Evolutionary conservation across 2,329 filamentous ascomycete genomes (phyloP), one percentile per base, ranked within the genome.

Genomic region (Colletotrichum tropicicola): DNA sequence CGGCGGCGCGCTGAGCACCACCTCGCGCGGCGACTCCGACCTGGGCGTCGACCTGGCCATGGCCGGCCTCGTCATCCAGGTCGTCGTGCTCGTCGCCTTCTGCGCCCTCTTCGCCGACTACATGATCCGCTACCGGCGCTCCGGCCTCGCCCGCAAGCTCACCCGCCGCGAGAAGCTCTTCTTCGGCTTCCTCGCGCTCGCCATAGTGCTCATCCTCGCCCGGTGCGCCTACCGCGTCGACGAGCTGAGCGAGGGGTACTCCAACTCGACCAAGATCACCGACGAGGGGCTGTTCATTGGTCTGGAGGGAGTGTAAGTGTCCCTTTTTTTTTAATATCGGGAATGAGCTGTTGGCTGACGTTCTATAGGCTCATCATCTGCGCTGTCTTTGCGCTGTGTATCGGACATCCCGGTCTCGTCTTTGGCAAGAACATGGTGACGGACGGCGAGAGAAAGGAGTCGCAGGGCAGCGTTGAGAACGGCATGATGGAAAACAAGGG

Each of bases 151-250:
- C 1, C 59, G 66, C 1, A 45, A 67, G 0, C 30, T 78, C 19
- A 69, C 21, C 1, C 70, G 70, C 0, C 73, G 78, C 12, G 63
- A 77, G 68, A 71, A 71, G 6, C 7, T 76, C n/a, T 91, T 90
- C 71, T 77, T 88, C 12, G 68, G 74, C 2, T 86, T 83, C 45
- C 75, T 90, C 10, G 73, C 77, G 1, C 70, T 86, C 2, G 84
- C 88, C 0, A 87, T 89, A 3, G 53, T 89, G 3, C 78, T 85
- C 44, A 88, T 92, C 68, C 83, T 91, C 39, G 83, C 84, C 4
- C 80, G 90, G 15, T 89, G 85, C 68, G 80, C 85, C 9, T 91
- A 88, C 73, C 83, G 90, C 57, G 87, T 90, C 43, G 87, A 87
- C 9, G 90, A 92, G 76, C 74, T 92, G 65, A 86, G 84, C 66